Evolutionary conservation across 140 eudicot species (phyloP), one percentile per base, ranked within the genome.

Genomic region (Cichorium intybus): DNA sequence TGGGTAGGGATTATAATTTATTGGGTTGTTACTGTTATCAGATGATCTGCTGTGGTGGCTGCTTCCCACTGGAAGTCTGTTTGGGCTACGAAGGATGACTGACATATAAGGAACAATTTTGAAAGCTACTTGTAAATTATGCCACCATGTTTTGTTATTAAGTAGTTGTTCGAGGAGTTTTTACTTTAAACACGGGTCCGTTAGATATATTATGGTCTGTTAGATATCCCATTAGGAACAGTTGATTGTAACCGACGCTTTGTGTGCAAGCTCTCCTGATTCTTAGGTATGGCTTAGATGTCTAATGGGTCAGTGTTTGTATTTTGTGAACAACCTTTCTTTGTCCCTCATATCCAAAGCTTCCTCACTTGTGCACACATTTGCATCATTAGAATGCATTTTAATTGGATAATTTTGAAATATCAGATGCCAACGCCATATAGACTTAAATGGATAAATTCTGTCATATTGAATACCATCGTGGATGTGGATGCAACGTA

Each of bases 1-100:
- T 50, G 21, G 2, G 18, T 8, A 22, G 24, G 27, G 37, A 31
- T 17, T 21, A 1, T 8, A 26, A 33, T 51, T 53, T 0, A 34
- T 52, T 20, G 27, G 51, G 17, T 16, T 61, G 26, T 61, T 60
- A 4, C 15, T 51, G 35, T 27, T 62, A 35, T 62, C 57, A 71
- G 77, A 62, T 71, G 63, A 51, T 71, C 16, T 53, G 31, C 60
- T 20, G 21, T 51, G 71, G 52, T 52, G 64, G 56, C 47, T 63
- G 64, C 14, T 61, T 62, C 15, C 22, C 54, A 6, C n/a, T 23
- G 24, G 69, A 71, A 50, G 41, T 22, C 41, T 47, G 59, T 69
- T 45, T 49, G 31, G 69, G 43, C 33, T 35, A 67, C 18, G 58
- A 64, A 64, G 51, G 60, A 67, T 53, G 41, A 6, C 12, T 11